Evolutionary conservation across 2,329 filamentous ascomycete species (phyloP).

Genomic region (Microdochium paspali): DNA sequence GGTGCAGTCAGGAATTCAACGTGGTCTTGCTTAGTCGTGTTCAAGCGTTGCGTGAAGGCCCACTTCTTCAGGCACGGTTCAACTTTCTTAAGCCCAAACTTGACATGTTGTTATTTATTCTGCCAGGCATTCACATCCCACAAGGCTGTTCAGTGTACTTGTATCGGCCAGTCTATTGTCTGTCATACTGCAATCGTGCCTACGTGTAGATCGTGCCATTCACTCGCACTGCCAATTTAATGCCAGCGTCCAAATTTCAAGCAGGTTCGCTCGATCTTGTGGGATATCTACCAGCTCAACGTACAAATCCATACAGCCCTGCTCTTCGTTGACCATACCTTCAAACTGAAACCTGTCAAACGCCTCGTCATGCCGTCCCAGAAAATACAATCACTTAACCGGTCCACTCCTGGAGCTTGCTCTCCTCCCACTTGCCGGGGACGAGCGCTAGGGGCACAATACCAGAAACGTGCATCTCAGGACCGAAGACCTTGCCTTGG

Average conservation of each 20-base stretch:
- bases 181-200: neutral
- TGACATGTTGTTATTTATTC: no score
- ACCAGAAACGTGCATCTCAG: conserved; percentile 93
- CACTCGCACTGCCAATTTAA: neutral
- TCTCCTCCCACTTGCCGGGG: conserved; percentile 54
- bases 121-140: no score
- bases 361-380: neutral
- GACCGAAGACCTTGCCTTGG: conserved; percentile 53
- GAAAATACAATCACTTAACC: conserved; percentile 26
- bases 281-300: neutral
- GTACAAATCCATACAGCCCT: neutral
- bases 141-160: no score
- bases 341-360: neutral
- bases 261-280: neutral
- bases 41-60: no score
- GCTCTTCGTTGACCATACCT: neutral
- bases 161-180: neutral
- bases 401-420: conserved; percentile 52
- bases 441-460: conserved; percentile 88
- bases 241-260: neutral
- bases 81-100: no score
- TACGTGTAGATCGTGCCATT: neutral
- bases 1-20: no score
- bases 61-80: no score
- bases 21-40: no score